Evolutionary conservation across 768 basidiomycete genomes (phyloP).

Genomic region (Boletus tomentosulus): DNA sequence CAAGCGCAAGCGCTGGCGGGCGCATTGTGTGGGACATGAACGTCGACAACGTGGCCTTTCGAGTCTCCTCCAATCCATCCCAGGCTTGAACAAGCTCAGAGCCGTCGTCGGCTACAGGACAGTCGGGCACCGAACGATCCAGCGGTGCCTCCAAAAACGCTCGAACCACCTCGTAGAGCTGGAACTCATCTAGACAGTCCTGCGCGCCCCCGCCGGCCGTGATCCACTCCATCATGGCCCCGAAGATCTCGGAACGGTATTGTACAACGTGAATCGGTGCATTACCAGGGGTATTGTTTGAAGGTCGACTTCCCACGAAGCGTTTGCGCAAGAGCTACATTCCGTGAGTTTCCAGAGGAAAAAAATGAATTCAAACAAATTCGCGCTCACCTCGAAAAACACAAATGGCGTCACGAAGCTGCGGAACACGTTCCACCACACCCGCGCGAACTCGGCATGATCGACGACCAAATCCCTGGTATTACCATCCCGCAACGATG

Average conservation of each 20-base stretch:
- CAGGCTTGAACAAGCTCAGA: constrained; percentile 45
- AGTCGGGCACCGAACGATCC: constrained; percentile 49
- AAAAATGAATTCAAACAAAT: not conserved
- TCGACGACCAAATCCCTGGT: constrained; percentile 72
- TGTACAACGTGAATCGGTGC: constrained; percentile 44
- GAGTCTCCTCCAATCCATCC: constrained; percentile 41
- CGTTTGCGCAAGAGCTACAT: constrained; percentile 70
- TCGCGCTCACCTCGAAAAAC: constrained; percentile 70
- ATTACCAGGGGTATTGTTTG: constrained; percentile 39
- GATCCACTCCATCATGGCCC: constrained; percentile 69
- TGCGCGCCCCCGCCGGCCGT: constrained; percentile 70
- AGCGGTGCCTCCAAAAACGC: constrained; percentile 55
- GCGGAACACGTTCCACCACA: constrained; percentile 84
- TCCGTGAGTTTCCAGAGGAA: constrained; percentile 1
- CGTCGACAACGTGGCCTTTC: constrained; percentile 36
- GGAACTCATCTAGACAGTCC: constrained; percentile 68
- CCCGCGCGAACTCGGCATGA: constrained; percentile 62
- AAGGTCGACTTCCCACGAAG: constrained; percentile 51
- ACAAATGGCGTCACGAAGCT: constrained; percentile 78
- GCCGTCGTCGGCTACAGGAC: constrained; percentile 33
- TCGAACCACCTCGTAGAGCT: constrained; percentile 55
- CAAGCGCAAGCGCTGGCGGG: constrained; percentile 39
- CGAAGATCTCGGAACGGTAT: constrained; percentile 59
- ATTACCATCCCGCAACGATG: constrained; percentile 69
- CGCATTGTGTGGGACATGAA: constrained; percentile 59